Percentiles rank a stretch among this genome's conserved stretches.
Evolutionary conservation across 805 yeast genomes (phyloP).

Genomic region (Metschnikowia gruessii): DNA sequence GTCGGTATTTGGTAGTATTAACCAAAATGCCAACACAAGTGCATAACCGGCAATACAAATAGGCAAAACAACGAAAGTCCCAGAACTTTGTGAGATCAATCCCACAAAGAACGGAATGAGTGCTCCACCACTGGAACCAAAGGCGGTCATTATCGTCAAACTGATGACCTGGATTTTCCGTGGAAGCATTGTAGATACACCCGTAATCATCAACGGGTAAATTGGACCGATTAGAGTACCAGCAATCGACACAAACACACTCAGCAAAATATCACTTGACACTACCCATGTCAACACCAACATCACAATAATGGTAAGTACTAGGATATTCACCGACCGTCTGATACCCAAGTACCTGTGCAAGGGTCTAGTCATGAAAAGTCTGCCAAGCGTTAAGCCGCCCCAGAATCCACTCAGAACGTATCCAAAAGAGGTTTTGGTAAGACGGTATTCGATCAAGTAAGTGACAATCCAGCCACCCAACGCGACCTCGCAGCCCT

Average conservation of each 20-base stretch:
- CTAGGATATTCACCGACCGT: conserved; percentile 15
- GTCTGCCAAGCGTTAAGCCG: conserved; percentile 25
- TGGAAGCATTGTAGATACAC: conserved; percentile 22
- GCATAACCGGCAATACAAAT: conserved; percentile 20
- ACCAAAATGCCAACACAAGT: conserved; percentile 21
- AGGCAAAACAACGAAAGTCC: conserved; percentile 26
- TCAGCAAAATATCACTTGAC: conserved; percentile 15
- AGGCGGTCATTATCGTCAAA: conserved; percentile 26
- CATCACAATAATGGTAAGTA: conserved; percentile 13
- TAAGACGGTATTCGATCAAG: conserved; percentile 22
- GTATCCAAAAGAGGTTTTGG: conserved; percentile 20
- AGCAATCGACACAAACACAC: conserved; percentile 20
- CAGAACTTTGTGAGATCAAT: conserved; percentile 22
- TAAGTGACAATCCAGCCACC: conserved; percentile 29
- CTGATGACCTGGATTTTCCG: conserved; percentile 25
- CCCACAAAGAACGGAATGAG: conserved; percentile 25
- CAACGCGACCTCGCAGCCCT: conserved; percentile 23
- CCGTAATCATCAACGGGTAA: conserved; percentile 25
- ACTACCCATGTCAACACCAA: conserved; percentile 21
- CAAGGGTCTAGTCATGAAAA: conserved; percentile 19
- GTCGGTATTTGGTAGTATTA: conserved; percentile 18
- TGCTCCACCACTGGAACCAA: conserved; percentile 28
- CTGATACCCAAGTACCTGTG: conserved; percentile 20
- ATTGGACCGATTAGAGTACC: conserved; percentile 24
- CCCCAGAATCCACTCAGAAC: conserved; percentile 27